These are phyloP conservation scores for Lagenidium sp. DNA, from an alignment of 352 stramenopile genomes.

Conservation along the genomic window DNA sequence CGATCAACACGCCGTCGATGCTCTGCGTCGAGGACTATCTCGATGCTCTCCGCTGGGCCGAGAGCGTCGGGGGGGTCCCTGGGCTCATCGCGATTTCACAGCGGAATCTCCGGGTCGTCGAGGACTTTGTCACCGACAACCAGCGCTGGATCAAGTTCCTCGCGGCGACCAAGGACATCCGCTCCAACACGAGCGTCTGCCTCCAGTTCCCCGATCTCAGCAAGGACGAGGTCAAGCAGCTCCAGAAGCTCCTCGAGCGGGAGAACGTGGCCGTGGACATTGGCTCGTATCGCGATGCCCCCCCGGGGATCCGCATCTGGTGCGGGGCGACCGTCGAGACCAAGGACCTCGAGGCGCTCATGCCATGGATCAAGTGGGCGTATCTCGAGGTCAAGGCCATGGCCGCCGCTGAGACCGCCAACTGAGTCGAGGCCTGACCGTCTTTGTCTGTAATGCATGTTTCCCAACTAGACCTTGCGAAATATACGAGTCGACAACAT, in stretches of 20 bases:
- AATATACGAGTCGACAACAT: too few relatives aligned
- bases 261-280: conserved; percentile 97
- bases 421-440: conserved; percentile 11
- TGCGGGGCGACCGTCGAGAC: conserved; percentile 98
- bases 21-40: conserved; percentile 99
- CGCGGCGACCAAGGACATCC: conserved; percentile 87
- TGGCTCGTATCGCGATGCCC: conserved; percentile 97
- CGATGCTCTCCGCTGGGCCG: conserved; percentile 95
- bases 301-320: conserved; percentile 97
- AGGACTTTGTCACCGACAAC: conserved; percentile 96
- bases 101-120: conserved; percentile 92
- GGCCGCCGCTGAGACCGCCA: conserved; percentile 12
- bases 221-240: conserved; percentile 95
- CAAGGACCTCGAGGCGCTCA: conserved; percentile 94
- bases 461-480: too few relatives aligned
- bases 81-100: conserved; percentile 92
- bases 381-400: conserved; percentile 87
- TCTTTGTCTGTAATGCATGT: neutral
- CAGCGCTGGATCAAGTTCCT: conserved; percentile 96
- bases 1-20: conserved; percentile 99
- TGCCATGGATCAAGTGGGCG: conserved; percentile 98
- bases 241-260: conserved; percentile 92
- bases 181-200: conserved; percentile 97
- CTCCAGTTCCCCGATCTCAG: conserved; percentile 89
- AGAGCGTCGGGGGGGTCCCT: conserved; percentile 90